phyloP scores from a whole-genome alignment of 495 filamentous ascomycete genomes.

The Penicillium diatomitis region DNA sequence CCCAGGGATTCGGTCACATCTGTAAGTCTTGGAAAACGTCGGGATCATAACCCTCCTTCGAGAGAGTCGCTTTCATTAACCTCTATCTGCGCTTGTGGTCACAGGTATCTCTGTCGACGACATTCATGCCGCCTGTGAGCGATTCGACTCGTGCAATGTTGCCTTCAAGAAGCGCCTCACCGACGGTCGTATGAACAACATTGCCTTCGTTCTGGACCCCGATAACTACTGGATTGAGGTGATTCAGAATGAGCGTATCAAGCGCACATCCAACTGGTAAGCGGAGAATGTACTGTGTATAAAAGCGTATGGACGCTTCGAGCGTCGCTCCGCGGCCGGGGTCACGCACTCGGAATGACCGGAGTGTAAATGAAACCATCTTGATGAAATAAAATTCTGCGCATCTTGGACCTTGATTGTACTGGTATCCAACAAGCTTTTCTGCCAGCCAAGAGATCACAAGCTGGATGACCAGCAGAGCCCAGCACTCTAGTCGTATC shows the following conservation, averaged over 20 bases:
- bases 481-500: too few species aligned
- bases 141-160: slow-evolving; percentile 73
- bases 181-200: slow-evolving; percentile 85
- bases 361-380: too few species aligned
- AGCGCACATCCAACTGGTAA: slow-evolving; percentile 39
- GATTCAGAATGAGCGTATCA: slow-evolving; percentile 58
- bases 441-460: too few species aligned
- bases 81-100: neutral
- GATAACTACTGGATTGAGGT: slow-evolving; percentile 92
- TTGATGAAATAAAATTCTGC: too few species aligned
- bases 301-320: neutral
- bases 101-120: slow-evolving; percentile 80
- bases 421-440: too few species aligned
- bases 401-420: too few species aligned
- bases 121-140: slow-evolving; percentile 70
- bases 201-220: slow-evolving; percentile 90
- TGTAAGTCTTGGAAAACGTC: slow-evolving; percentile 40
- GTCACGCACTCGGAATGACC: too few species aligned
- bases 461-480: too few species aligned
- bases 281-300: neutral
- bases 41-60: too few species aligned
- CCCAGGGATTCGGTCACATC: slow-evolving; percentile 90
- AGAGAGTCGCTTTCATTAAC: too few species aligned
- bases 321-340: too few species aligned
- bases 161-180: slow-evolving; percentile 93